phyloP scores from a whole-genome alignment of 2,329 filamentous ascomycete species.

The Ophiostoma triangulosporum region DNA sequence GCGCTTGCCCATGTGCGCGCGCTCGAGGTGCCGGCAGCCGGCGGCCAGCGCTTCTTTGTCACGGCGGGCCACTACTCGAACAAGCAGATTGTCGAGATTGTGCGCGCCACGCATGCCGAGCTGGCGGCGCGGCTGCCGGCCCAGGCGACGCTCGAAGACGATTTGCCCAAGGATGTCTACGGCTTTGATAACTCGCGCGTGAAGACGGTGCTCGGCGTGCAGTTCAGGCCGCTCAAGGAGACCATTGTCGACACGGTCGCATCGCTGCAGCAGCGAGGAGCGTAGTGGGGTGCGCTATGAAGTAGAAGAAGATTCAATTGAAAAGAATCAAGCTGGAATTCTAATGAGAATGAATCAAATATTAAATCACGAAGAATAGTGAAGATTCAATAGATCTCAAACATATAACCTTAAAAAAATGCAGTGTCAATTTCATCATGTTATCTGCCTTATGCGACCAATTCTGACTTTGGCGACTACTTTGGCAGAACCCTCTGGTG shows the following conservation, averaged over 20 bases:
- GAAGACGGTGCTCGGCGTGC: not conserved
- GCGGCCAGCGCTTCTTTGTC: constrained; percentile 38
- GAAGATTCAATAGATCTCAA: no score
- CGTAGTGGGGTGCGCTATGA: no score
- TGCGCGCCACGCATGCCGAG: not conserved
- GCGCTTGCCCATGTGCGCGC: not conserved
- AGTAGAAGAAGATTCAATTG: no score
- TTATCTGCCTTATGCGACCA: no score
- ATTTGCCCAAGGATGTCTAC: not conserved
- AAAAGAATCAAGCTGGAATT: no score
- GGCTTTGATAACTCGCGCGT: not conserved
- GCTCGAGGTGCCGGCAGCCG: constrained; percentile 21
- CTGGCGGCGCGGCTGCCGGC: not conserved
- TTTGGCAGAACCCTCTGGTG: no score
- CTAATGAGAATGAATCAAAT: no score
- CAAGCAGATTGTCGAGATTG: not conserved
- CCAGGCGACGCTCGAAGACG: not conserved
- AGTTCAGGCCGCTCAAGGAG: not conserved
- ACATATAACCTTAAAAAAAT: no score
- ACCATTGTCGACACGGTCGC: not conserved
- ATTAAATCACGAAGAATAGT: no score
- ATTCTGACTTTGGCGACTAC: no score
- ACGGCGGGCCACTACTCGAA: constrained; percentile 23
- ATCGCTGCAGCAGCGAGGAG: not conserved
- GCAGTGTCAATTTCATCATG: no score